A percentile compares a stretch with the other conserved stretches of the same genome.
These are phyloP conservation scores for Ceratobasidium sp. DNA, from an alignment of 1,284 basidiomycete species.

Conservation along the genomic window DNA sequence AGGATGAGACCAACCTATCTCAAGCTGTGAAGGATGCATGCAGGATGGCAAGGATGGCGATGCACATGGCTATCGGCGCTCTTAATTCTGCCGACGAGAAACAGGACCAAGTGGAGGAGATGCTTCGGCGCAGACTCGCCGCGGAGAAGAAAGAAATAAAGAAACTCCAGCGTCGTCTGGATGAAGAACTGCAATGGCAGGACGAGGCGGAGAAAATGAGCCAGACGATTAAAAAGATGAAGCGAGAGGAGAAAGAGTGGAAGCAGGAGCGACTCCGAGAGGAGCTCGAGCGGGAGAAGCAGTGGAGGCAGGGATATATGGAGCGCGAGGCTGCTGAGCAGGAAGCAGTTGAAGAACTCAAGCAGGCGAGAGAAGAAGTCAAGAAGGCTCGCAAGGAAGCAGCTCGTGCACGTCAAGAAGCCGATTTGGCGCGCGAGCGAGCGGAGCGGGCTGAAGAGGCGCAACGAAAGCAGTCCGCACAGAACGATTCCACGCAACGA, in stretches of 20 bases:
- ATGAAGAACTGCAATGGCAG: neutral
- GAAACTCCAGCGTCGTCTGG: neutral
- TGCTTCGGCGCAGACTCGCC: neutral
- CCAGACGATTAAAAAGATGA: neutral
- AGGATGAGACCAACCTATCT: neutral
- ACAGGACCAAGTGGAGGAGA: neutral
- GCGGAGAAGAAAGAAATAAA: neutral
- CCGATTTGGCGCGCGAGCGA: neutral
- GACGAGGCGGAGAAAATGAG: conserved; percentile 5
- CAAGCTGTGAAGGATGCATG: conserved; percentile 4
- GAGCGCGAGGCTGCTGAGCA: neutral
- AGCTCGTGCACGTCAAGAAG: neutral
- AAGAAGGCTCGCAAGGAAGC: conserved; percentile 6
- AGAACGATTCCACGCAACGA: neutral
- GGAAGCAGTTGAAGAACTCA: neutral
- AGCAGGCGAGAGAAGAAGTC: neutral
- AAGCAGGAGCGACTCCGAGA: conserved; percentile 15
- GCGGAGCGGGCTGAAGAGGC: conserved; percentile 25
- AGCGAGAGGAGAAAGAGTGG: conserved; percentile 14
- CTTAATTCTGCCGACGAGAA: conserved; percentile 5
- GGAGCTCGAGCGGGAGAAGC: conserved; percentile 13
- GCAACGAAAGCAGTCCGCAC: neutral
- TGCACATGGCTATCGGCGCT: conserved; percentile 31
- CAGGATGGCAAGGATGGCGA: conserved; percentile 4
- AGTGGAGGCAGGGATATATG: neutral